Conservation (phyloP, 495 filamentous ascomycete species). For the Neurospora intermedia region DNA sequence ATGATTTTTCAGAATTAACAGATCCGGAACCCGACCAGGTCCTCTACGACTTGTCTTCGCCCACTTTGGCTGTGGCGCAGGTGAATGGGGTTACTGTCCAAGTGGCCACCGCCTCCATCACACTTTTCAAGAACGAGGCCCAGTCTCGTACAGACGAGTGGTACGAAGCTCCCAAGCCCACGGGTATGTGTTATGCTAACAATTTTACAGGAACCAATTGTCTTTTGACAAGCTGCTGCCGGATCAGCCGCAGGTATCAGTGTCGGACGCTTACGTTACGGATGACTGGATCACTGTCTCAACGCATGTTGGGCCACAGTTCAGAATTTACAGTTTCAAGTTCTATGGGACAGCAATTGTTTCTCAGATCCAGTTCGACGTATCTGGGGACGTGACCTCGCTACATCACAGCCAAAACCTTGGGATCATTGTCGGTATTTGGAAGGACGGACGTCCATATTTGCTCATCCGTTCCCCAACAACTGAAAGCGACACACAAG, state of each 20-base stretch:
- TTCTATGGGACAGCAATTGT: constrained; percentile 12
- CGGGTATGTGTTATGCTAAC: constrained; percentile 1
- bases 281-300: constrained; percentile 26
- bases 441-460: constrained; percentile 12
- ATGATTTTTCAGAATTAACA: constrained; percentile 25
- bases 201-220: constrained; percentile 15
- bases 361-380: constrained; percentile 13
- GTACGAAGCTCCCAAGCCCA: background rate
- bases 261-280: constrained; percentile 24
- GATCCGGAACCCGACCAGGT: constrained; percentile 26
- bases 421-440: constrained; percentile 24
- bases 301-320: constrained; percentile 18
- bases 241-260: constrained; percentile 6
- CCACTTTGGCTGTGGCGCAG: constrained; percentile 46
- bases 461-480: constrained; percentile 12
- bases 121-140: background rate
- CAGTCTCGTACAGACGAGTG: background rate
- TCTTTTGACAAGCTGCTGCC: constrained; percentile 15
- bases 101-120: constrained; percentile 32
- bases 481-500: background rate
- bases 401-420: constrained; percentile 15
- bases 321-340: constrained; percentile 23
- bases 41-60: constrained; percentile 38
- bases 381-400: constrained; percentile 32
- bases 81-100: constrained; percentile 35